phyloP scores from a whole-genome alignment of 2,329 filamentous ascomycete genomes.

The Trichophyton equinum region DNA sequence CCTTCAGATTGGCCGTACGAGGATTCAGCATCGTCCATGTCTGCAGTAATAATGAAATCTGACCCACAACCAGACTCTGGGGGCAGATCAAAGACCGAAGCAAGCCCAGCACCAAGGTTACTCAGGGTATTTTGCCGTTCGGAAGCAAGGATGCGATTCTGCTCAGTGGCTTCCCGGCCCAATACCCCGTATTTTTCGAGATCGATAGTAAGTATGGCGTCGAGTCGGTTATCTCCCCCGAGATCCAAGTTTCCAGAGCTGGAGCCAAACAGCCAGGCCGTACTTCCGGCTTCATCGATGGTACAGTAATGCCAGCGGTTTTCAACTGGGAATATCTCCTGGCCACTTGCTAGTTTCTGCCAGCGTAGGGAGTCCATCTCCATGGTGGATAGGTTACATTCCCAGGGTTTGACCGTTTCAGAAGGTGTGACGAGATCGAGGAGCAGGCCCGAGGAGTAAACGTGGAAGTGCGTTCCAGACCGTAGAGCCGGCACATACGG shows the following conservation, averaged over 20 bases:
- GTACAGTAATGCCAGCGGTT: slow-evolving; percentile 98
- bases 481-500: slow-evolving; percentile 77
- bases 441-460: slow-evolving; percentile 82
- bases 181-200: slow-evolving; percentile 81
- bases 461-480: slow-evolving; percentile 86
- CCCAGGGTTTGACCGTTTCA: slow-evolving; percentile 69
- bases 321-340: slow-evolving; percentile 81
- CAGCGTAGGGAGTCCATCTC: slow-evolving; percentile 79
- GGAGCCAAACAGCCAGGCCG: slow-evolving; percentile 92
- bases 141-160: slow-evolving; percentile 37
- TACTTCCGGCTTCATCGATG: slow-evolving; percentile 87
- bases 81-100: slow-evolving; percentile 72
- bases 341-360: slow-evolving; percentile 89
- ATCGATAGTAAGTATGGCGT: slow-evolving; percentile 88
- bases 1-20: slow-evolving; percentile 55
- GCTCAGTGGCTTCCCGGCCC: slow-evolving; percentile 53
- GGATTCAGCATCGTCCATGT: slow-evolving; percentile 52
- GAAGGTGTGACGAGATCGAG: slow-evolving; percentile 91
- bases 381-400: slow-evolving; percentile 80
- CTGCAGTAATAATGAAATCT: slow-evolving; percentile 83
- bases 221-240: slow-evolving; percentile 79
- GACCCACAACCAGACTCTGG: slow-evolving; percentile 75
- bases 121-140: slow-evolving; percentile 45
- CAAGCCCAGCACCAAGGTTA: slow-evolving; percentile 72
- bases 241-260: slow-evolving; percentile 55